Conservation (phyloP, 495 filamentous ascomycete genomes). For the Daldinia caldariorum region DNA sequence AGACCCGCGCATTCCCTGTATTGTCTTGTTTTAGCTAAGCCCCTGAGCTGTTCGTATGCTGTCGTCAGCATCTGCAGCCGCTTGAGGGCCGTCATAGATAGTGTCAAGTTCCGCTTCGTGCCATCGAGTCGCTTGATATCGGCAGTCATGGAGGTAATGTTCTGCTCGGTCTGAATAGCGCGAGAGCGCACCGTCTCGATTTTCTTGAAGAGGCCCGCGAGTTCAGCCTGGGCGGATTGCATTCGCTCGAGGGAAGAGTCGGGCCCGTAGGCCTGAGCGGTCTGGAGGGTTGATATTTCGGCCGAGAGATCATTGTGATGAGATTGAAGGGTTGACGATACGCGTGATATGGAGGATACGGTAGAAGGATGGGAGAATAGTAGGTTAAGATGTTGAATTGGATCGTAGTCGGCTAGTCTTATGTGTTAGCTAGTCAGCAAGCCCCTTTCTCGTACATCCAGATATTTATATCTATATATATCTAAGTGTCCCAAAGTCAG, state of each 20-base stretch:
- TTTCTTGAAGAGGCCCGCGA: slow-evolving; percentile 90
- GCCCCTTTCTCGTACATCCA: slow-evolving; percentile 20
- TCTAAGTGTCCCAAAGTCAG: slow-evolving; percentile 1
- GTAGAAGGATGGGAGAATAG: slow-evolving; percentile 93
- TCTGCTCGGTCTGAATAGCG: slow-evolving; percentile 89
- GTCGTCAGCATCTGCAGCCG: slow-evolving; percentile 98
- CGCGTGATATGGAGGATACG: slow-evolving; percentile 77
- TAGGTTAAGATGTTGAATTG: slow-evolving; percentile 89
- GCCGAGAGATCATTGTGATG: slow-evolving; percentile 87
- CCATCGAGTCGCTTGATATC: slow-evolving; percentile 98
- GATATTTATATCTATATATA: too few relatives aligned
- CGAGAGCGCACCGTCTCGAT: slow-evolving; percentile 93
- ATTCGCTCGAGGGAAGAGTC: slow-evolving; percentile 89
- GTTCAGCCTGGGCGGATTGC: slow-evolving; percentile 86
- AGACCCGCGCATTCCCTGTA: slow-evolving; percentile 97
- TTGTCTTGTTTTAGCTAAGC: slow-evolving; percentile 83
- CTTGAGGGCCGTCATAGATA: slow-evolving; percentile 98
- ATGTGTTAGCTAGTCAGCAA: slow-evolving; percentile 45
- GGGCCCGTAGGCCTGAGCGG: slow-evolving; percentile 84
- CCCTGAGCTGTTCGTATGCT: slow-evolving; percentile 93
- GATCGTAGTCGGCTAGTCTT: slow-evolving; percentile 86
- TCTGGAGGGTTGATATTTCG: slow-evolving; percentile 80
- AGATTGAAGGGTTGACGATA: slow-evolving; percentile 74
- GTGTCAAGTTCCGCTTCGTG: slow-evolving; percentile 94
- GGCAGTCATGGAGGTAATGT: slow-evolving; percentile 98